A percentile compares a stretch with the other conserved stretches of the same genome.
Conservation (phyloP, 371 early-diverging fungal genomes). For the Apophysomyces trapeziformis region DNA sequence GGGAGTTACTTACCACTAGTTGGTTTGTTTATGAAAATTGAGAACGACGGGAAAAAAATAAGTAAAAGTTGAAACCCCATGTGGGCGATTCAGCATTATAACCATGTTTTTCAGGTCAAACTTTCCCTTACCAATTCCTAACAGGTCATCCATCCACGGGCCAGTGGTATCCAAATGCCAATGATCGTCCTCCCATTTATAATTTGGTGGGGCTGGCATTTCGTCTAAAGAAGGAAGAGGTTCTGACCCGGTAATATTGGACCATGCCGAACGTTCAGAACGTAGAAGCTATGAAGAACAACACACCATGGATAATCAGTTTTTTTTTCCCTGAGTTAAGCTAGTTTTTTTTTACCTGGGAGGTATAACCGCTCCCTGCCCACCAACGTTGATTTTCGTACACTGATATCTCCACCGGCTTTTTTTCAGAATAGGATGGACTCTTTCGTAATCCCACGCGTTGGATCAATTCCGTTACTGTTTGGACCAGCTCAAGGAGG, state of each 20-base stretch:
- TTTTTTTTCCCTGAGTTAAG: too few relatives aligned
- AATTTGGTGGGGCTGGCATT: constrained; percentile 18
- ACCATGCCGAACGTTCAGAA: constrained; percentile 33
- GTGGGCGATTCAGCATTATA: too few relatives aligned
- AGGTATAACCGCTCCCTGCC: constrained; percentile 23
- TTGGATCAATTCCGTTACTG: constrained; percentile 12
- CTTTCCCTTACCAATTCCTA: constrained; percentile 31
- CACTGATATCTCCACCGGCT: constrained; percentile 20
- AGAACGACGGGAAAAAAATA: neutral
- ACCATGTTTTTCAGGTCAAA: too few relatives aligned
- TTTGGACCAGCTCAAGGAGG: constrained; percentile 6
- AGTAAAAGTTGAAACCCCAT: too few relatives aligned
- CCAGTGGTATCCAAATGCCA: constrained; percentile 36
- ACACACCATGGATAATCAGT: too few relatives aligned
- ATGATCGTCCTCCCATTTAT: constrained; percentile 24
- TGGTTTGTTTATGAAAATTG: neutral
- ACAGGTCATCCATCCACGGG: constrained; percentile 34
- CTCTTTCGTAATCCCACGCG: neutral
- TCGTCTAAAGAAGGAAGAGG: constrained; percentile 26
- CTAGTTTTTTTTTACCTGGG: constrained; percentile 16
- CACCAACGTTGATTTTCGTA: constrained; percentile 40
- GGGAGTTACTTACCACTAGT: constrained; percentile 21
- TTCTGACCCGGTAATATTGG: constrained; percentile 32
- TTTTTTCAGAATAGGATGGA: constrained; percentile 7
- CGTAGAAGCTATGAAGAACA: constrained; percentile 24